A percentile compares a stretch with the other conserved stretches of the same genome.
phyloP scores from a whole-genome alignment of 108 stramenopile species.

The Discostella stelligeroides region DNA sequence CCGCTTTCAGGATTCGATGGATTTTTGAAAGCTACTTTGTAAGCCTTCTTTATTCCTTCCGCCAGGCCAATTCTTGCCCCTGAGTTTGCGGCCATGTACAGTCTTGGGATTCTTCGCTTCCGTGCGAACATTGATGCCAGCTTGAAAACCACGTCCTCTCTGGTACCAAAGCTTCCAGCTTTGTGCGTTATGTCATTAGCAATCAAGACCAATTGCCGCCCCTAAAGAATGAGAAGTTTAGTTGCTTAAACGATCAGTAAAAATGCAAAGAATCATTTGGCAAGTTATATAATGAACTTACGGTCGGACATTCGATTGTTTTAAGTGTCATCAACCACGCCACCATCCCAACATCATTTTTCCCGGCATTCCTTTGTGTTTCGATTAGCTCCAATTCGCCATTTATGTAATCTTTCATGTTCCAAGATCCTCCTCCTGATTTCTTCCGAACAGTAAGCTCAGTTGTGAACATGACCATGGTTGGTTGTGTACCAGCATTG shows the following conservation, averaged over 20 bases:
- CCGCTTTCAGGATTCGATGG: constrained; percentile 94
- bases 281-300: constrained; percentile 27
- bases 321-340: constrained; percentile 96
- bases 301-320: constrained; percentile 96
- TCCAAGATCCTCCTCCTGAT: constrained; percentile 63
- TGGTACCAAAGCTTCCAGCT: constrained; percentile 98
- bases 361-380: constrained; percentile 86
- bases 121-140: constrained; percentile 93
- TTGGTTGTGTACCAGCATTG: constrained; percentile 58
- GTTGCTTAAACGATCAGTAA: constrained; percentile 1
- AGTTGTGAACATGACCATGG: constrained; percentile 89
- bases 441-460: constrained; percentile 93
- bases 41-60: constrained; percentile 91
- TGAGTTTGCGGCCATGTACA: constrained; percentile 90
- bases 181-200: constrained; percentile 98
- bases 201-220: constrained; percentile 96
- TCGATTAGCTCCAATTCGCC: constrained; percentile 86
- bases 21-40: constrained; percentile 96
- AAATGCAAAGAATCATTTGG: background rate
- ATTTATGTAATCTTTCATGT: constrained; percentile 82
- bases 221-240: constrained; percentile 26
- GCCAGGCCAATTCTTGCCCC: constrained; percentile 98
- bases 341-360: constrained; percentile 99
- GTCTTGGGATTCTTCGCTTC: constrained; percentile 87
- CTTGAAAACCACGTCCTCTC: constrained; percentile 98